A percentile compares a stretch with the other conserved stretches of the same genome.
Evolutionary conservation across 257 asterid genomes (phyloP).

Genomic region (Handroanthus guayacan): DNA sequence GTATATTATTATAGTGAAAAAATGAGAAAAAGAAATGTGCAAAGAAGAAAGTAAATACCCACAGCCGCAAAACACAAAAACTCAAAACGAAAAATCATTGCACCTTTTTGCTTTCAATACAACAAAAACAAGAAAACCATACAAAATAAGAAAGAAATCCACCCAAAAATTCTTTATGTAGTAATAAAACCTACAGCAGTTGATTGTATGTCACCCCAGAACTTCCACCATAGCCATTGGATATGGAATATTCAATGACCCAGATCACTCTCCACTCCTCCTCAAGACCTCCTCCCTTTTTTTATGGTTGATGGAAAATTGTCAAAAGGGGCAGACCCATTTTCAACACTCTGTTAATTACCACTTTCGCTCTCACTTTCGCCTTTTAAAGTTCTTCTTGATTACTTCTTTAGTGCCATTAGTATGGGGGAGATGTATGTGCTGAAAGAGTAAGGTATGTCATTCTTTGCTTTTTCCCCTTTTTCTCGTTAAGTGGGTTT

Average conservation of each 20-base stretch:
- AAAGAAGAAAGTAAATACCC: too few relatives aligned
- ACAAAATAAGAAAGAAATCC: not conserved
- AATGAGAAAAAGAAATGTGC: too few relatives aligned
- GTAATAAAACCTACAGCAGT: not conserved
- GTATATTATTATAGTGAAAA: too few relatives aligned
- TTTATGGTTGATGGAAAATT: not conserved
- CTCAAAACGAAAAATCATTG: not conserved
- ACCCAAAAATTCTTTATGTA: not conserved
- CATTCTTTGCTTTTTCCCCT: not conserved
- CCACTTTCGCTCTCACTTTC: not conserved
- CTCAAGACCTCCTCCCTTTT: not conserved
- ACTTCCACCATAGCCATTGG: constrained; percentile 15
- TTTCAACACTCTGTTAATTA: constrained; percentile 17
- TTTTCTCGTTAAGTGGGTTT: not conserved
- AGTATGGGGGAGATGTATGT: not conserved
- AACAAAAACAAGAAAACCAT: not conserved
- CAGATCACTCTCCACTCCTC: constrained; percentile 28
- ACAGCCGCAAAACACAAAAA: too few relatives aligned
- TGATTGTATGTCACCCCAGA: not conserved
- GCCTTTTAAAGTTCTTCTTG: constrained; percentile 1
- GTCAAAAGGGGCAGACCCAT: not conserved
- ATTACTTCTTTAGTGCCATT: not conserved
- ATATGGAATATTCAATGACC: constrained; percentile 37
- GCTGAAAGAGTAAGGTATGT: not conserved
- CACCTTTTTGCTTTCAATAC: not conserved